Percentiles rank a stretch among this genome's conserved stretches.
These are phyloP conservation scores for Hyparrhenia diplandra DNA, from an alignment of 176 grass and related monocot genomes.

Conservation along the genomic window DNA sequence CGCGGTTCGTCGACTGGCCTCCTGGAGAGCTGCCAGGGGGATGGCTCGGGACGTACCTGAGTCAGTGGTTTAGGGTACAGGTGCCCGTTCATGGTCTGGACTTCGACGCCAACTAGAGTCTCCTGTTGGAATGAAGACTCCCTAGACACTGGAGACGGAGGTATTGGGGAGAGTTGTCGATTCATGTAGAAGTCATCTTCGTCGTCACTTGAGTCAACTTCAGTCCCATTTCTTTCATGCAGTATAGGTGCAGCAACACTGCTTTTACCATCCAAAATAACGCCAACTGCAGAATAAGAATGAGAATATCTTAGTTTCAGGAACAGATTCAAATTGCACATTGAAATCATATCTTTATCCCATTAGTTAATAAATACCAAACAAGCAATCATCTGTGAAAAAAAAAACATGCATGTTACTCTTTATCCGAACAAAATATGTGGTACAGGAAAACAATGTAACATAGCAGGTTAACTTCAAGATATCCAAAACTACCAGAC, in stretches of 20 bases:
- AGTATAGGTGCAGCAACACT: conserved; percentile 4
- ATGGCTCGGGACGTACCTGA: conserved; percentile 41
- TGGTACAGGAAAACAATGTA: background rate
- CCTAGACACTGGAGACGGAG: conserved; percentile 54
- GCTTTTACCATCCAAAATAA: conserved; percentile 48
- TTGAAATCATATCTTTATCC: background rate
- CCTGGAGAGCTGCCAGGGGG: conserved; percentile 38
- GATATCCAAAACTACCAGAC: background rate
- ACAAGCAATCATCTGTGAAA: background rate
- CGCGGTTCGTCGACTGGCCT: conserved; percentile 25
- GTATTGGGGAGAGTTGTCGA: conserved; percentile 40
- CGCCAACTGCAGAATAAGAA: conserved; percentile 39
- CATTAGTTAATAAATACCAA: background rate
- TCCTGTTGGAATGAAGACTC: conserved; percentile 69
- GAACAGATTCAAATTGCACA: background rate
- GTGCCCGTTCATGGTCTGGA: conserved; percentile 55
- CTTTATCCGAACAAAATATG: background rate
- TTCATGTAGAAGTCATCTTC: conserved; percentile 64
- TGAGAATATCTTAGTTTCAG: conserved; percentile 11
- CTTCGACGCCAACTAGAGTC: conserved; percentile 37
- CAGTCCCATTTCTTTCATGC: conserved; percentile 39
- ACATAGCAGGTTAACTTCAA: background rate
- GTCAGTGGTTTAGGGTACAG: conserved; percentile 44
- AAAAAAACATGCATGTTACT: conserved; percentile 2
- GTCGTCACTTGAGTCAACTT: conserved; percentile 47